Base-by-base conservation (phyloP, 1,139 yeast species). In the Yamadazyma atlantica region DNA sequence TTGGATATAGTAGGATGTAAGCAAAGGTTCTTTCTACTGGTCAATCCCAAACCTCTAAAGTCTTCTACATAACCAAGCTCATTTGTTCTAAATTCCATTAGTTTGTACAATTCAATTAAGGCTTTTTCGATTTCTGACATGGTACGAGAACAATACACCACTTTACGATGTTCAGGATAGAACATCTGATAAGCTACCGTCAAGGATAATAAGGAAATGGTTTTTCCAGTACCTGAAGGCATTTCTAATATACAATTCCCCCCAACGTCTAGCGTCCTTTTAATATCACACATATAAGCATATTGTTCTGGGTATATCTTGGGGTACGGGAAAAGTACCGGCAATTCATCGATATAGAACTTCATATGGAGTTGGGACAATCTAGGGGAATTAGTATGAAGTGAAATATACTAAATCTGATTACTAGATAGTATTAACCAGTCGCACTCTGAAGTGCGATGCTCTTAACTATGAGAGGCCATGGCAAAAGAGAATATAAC, bases 221-320 rank as follows among this genome's bases (percentile, higher is more conserved):
- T 92, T 59, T 92, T 92, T 31, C 99, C 99, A 4, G 99, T 92
- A 2, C 99, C 99, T n/a, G 99, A 92, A 53, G 99, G 99, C 99
- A 92, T 92, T 66, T 92, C 99, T 55, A 92, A 63, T 39, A 92
- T 90, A 65, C 97, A 86, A 60, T 90, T 89, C n/a, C 97, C 98
- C 1, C 97, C 97, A 2, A 85, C 95, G 68, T 92, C 99, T 35
- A 92, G 66, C 1, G 97, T 86, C 58, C 83, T 82, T 66, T 92
- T 92, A 51, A 92, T 84, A 60, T 92, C 97, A 51, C 95, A 80
- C 97, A 92, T 92, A 64, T 92, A 92, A 31, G 92, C 92, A 71
- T 90, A 92, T 59, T 92, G 99, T 62, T 92, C 99, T 1, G 99
- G 99, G 58, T 92, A 92, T 42, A 92, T 92, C 57, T 87, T 77